Evolutionary conservation across 2,329 filamentous ascomycete species (phyloP), one percentile per base, ranked within the genome.

Genomic region (Zasmidium cellare): DNA sequence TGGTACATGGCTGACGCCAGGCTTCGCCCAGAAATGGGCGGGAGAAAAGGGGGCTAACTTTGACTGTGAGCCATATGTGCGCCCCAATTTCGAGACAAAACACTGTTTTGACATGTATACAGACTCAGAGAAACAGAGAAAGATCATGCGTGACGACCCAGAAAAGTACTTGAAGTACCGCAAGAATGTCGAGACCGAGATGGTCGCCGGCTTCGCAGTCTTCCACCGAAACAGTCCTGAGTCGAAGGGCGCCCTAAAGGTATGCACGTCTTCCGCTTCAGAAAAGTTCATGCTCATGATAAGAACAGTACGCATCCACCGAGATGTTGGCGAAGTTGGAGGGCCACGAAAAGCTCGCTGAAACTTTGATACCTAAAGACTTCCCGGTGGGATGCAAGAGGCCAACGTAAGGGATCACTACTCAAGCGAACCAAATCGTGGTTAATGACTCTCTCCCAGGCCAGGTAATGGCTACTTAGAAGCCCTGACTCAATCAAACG

Each of bases 381-480:
- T 77, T 75, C 63, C 67, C 19, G 65, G 76, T 75, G 16, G 79
- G 79, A 1, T 82, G 80, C 57, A 71, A 79, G 9, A 71, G 80
- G 3, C 63, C 80, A 16, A 80, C 80, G 35, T 41, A 41, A 9
- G 35, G 5, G 6, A 3, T 41, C 7, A 28, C 25, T 11, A 11
- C 5, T 6, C 35, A 14, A 41, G 5, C 6, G 16, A 14, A 41
- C 7, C 35, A 41, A 14, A 18, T 9, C 5, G 16, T n/a, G 3
- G 35, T 14, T 41, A 14, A 41, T 16, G 35, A 5, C n/a, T 9
- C 5, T n/a, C 35, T 41, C 12, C 7, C 16, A 41, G 35, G 0
- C 80, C 80, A 0, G 80, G 80, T 0, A 76, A 77, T 28, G 79
- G 80, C 1, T 82, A 79, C 60, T 75, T 82, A 14, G 77, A 82